Conservation (phyloP, 805 yeast species). For the Cyberlindnera xishuangbannaensis region DNA sequence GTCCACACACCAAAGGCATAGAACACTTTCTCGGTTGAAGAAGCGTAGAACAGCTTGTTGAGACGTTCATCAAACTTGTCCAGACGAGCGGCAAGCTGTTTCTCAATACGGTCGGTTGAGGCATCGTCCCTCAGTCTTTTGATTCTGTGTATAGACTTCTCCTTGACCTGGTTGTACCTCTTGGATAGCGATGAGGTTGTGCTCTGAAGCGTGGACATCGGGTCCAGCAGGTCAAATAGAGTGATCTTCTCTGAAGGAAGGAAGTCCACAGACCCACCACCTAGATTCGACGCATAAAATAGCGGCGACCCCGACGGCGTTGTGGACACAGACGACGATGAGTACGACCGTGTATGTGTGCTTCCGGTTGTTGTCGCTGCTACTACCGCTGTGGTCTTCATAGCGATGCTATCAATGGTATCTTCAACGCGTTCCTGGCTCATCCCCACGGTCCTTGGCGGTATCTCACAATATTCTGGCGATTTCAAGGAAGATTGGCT, state of each 20-base stretch:
- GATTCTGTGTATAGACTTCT: slow-evolving; percentile 17
- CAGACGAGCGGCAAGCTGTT: slow-evolving; percentile 24
- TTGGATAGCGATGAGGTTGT: slow-evolving; percentile 20
- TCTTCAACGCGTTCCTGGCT: too few species aligned
- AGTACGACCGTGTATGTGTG: slow-evolving; percentile 13
- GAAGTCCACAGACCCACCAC: slow-evolving; percentile 17
- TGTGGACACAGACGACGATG: slow-evolving; percentile 16
- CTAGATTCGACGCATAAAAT: slow-evolving; percentile 15
- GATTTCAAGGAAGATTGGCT: too few species aligned
- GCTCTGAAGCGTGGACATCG: slow-evolving; percentile 20
- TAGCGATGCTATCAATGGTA: too few species aligned
- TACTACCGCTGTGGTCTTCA: too few species aligned
- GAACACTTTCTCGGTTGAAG: slow-evolving; percentile 68
- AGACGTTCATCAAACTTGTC: slow-evolving; percentile 35
- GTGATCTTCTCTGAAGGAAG: slow-evolving; percentile 24
- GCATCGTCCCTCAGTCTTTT: slow-evolving; percentile 19
- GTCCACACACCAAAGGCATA: slow-evolving; percentile 67
- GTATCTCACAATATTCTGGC: too few species aligned
- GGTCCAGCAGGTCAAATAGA: slow-evolving; percentile 26
- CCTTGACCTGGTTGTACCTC: slow-evolving; percentile 23
- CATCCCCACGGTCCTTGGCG: too few species aligned
- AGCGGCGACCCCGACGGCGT: slow-evolving; percentile 23
- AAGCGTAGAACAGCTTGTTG: slow-evolving; percentile 33
- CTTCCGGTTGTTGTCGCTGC: too few species aligned
- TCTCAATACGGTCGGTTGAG: slow-evolving; percentile 21